Percentiles rank a stretch among this genome's conserved stretches.
Evolutionary conservation across 78 protist genomes (phyloP).

Genomic region (Ministeria vibrans): DNA sequence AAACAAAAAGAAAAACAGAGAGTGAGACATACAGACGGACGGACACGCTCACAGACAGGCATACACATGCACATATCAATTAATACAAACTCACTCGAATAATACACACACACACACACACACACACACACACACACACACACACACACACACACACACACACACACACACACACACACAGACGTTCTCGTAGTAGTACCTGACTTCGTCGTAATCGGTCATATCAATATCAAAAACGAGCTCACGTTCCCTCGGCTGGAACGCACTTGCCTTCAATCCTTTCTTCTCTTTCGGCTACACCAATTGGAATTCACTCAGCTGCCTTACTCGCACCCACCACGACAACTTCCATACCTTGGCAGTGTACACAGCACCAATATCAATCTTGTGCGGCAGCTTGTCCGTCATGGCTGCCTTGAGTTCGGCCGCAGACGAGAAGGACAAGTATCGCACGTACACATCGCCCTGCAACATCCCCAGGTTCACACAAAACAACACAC

Average conservation of each 20-base stretch:
- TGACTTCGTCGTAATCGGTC: slow-evolving; percentile 94
- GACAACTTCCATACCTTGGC: slow-evolving; percentile 10
- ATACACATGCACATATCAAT: not conserved
- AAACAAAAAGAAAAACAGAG: not conserved
- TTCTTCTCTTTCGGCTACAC: slow-evolving; percentile 28
- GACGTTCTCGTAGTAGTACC: no score
- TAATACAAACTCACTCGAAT: not conserved
- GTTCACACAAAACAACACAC: no score
- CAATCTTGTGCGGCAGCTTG: slow-evolving; percentile 62
- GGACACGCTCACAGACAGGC: not conserved
- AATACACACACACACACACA: not conserved
- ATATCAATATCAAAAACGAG: slow-evolving; percentile 96
- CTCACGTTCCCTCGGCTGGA: slow-evolving; percentile 60
- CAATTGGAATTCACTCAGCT: no score
- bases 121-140: not conserved
- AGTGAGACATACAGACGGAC: not conserved
- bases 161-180: not conserved
- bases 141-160: not conserved
- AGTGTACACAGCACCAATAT: slow-evolving; percentile 72
- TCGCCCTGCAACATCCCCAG: no score
- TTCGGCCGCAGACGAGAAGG: slow-evolving; percentile 19
- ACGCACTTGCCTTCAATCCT: not conserved
- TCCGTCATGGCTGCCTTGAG: slow-evolving; percentile 4
- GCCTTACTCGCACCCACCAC: no score
- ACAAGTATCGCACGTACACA: slow-evolving; percentile 36